Percentiles rank a stretch among this genome's conserved stretches.
Conservation (phyloP, 495 filamentous ascomycete genomes). For the Penicillium riverlandense region DNA sequence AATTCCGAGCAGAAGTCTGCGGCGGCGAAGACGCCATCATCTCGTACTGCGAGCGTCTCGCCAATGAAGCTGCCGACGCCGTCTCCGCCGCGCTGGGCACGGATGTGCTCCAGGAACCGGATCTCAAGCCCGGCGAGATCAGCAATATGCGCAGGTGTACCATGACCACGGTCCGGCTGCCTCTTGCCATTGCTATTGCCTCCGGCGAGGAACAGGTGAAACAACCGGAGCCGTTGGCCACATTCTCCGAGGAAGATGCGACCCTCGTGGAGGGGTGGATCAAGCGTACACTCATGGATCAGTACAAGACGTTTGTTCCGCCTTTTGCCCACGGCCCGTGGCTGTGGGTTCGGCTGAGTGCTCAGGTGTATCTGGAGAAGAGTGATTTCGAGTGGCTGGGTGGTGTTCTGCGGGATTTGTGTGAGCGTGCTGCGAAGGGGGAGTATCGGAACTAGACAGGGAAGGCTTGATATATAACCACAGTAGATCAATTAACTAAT, state of each 20-base stretch:
- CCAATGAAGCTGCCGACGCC: constrained; percentile 48
- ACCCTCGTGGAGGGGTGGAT: constrained; percentile 48
- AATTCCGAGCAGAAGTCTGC: constrained; percentile 57
- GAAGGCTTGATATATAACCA: too few species aligned
- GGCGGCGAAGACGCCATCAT: constrained; percentile 69
- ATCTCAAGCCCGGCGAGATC: constrained; percentile 39
- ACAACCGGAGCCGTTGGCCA: too few species aligned
- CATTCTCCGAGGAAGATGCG: constrained; percentile 17
- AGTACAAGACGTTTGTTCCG: constrained; percentile 65
- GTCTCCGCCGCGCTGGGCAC: constrained; percentile 62
- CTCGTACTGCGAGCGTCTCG: constrained; percentile 49
- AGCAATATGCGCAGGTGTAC: constrained; percentile 41
- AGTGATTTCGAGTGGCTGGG: constrained; percentile 72
- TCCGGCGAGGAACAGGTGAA: not conserved
- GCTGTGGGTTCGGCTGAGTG: constrained; percentile 68
- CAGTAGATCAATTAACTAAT: too few species aligned
- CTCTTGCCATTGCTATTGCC: constrained; percentile 40
- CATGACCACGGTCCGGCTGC: constrained; percentile 69
- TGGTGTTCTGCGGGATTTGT: constrained; percentile 51
- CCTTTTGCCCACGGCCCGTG: constrained; percentile 50
- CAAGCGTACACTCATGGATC: constrained; percentile 40
- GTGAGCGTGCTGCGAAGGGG: constrained; percentile 48
- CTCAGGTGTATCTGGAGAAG: constrained; percentile 71
- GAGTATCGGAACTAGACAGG: constrained; percentile 25
- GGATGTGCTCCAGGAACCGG: constrained; percentile 48